Evolutionary conservation across 306 rosid species (phyloP).

Genomic region (Herpetospermum pedunculosum): DNA sequence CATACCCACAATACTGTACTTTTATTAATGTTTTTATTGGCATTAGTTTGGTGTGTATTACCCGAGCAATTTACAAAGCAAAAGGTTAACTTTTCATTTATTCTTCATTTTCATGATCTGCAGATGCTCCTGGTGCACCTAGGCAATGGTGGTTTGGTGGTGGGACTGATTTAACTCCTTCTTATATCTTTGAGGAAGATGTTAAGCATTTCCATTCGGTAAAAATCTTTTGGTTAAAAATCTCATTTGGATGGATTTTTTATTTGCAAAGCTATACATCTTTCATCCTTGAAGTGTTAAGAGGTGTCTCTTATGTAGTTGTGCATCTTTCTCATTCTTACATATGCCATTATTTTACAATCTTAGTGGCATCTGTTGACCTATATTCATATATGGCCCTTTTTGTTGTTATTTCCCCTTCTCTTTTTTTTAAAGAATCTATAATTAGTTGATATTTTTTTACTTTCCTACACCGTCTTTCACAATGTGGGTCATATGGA

Average conservation of each 20-base stretch:
- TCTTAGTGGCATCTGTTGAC: background rate
- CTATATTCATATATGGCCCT: background rate
- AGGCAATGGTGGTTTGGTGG: slow-evolving; percentile 99
- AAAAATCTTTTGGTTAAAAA: slow-evolving; percentile 19
- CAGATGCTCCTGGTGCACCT: slow-evolving; percentile 93
- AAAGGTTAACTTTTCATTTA: slow-evolving; percentile 1
- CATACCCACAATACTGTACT: background rate
- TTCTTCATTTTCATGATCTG: slow-evolving; percentile 14
- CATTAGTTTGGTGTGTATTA: slow-evolving; percentile 6
- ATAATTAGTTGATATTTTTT: background rate
- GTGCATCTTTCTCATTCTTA: background rate
- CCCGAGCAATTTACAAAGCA: background rate
- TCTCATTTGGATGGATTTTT: background rate
- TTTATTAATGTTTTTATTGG: background rate
- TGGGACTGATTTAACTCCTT: slow-evolving; percentile 95
- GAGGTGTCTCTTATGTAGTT: background rate
- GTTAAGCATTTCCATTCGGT: slow-evolving; percentile 92
- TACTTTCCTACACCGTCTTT: background rate
- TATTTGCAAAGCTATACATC: background rate
- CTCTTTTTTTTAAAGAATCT: background rate
- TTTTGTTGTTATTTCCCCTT: background rate
- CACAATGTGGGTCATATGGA: background rate
- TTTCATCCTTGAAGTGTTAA: background rate
- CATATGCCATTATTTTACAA: background rate
- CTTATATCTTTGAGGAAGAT: slow-evolving; percentile 90